Percentiles rank a stretch among this genome's conserved stretches.
These are phyloP conservation scores for Tetrahymena malaccensis DNA, from an alignment of 73 alveolate species.

Conservation along the genomic window DNA sequence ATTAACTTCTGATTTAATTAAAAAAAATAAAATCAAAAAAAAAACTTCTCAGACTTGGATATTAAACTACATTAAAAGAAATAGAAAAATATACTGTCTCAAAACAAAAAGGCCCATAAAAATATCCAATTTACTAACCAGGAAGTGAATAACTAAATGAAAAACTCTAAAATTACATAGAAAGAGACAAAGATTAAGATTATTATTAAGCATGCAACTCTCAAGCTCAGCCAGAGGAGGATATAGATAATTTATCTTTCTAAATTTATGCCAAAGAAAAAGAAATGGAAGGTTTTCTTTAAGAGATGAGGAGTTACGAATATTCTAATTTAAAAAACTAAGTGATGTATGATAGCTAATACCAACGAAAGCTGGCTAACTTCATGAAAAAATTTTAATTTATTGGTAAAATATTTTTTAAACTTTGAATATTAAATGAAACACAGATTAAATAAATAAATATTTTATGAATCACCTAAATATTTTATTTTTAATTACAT, in stretches of 20 bases:
- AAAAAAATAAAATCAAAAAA: not conserved
- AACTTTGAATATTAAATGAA: no score
- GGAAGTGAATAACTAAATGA: not conserved
- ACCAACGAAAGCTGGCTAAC: not conserved
- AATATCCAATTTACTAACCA: not conserved
- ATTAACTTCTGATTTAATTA: not conserved
- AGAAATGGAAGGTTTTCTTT: not conserved
- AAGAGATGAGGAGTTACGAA: not conserved
- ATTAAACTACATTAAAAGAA: conserved; percentile 49
- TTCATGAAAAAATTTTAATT: no score
- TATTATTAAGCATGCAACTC: not conserved
- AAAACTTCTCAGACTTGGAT: conserved; percentile 68
- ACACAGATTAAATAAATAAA: no score
- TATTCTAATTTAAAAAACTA: no score
- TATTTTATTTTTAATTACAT: conserved; percentile 6
- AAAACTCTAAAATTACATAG: not conserved
- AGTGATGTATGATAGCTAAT: not conserved
- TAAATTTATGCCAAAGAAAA: no score
- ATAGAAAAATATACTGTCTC: not conserved
- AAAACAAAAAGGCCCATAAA: not conserved
- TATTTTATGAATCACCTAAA: no score
- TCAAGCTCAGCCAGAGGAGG: not conserved
- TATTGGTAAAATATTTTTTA: not conserved
- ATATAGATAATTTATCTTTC: not conserved
- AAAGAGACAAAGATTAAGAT: not conserved